These are phyloP conservation scores for Pseudogymnoascus sp. DNA, from an alignment of 2,329 filamentous ascomycete species.

Conservation along the genomic window DNA sequence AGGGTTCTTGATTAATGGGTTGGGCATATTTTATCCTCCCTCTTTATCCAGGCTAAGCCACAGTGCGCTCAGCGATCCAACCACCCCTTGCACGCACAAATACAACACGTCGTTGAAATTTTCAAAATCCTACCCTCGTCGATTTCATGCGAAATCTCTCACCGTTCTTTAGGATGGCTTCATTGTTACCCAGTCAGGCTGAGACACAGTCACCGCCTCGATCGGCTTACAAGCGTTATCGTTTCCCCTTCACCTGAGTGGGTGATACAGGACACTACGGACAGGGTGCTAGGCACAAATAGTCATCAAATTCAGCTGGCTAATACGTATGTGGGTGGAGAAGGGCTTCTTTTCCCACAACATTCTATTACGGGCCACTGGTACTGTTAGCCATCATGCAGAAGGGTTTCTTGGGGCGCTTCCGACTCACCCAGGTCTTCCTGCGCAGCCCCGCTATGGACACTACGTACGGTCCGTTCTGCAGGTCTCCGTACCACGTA, in stretches of 20 bases:
- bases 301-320: background rate
- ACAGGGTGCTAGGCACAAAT: background rate
- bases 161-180: conserved; percentile 3
- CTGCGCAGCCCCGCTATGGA: background rate
- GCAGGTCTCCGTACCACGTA: conserved; percentile 4
- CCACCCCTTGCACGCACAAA: background rate
- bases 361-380: background rate
- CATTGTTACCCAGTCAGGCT: conserved; percentile 8
- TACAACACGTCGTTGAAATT: background rate
- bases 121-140: conserved; percentile 3
- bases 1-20: background rate
- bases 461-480: conserved; percentile 4
- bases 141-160: conserved; percentile 2
- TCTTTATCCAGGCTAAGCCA: conserved; percentile 6
- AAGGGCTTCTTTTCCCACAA: conserved; percentile 4
- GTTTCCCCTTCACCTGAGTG: background rate
- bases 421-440: conserved; percentile 6
- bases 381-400: background rate
- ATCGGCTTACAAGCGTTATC: conserved; percentile 8
- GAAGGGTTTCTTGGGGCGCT: conserved; percentile 1
- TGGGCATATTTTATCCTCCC: conserved; percentile 5
- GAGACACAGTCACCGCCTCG: conserved; percentile 7
- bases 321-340: conserved; percentile 7
- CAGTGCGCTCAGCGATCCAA: conserved; percentile 1
- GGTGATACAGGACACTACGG: background rate